phyloP scores from a whole-genome alignment of 106 monocot species.

The Cymbidium sinense region DNA sequence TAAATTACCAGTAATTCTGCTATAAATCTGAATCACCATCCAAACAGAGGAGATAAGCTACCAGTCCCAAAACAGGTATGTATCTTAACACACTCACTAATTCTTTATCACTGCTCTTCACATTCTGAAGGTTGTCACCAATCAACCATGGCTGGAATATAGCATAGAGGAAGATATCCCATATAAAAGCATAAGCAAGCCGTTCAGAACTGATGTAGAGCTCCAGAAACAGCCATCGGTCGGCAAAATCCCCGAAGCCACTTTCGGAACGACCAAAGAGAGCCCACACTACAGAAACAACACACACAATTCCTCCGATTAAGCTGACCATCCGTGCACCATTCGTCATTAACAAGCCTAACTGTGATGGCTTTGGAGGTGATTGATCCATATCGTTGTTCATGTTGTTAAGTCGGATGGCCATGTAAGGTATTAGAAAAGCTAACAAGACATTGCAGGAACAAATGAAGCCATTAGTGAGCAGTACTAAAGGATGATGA shows the following conservation, averaged over 20 bases:
- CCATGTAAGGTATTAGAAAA: slow-evolving; percentile 97
- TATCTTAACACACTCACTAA: slow-evolving; percentile 52
- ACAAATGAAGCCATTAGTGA: background rate
- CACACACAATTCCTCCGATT: slow-evolving; percentile 49
- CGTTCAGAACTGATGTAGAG: slow-evolving; percentile 66
- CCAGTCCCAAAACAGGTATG: slow-evolving; percentile 72
- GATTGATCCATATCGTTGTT: slow-evolving; percentile 12
- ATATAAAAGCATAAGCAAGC: slow-evolving; percentile 88
- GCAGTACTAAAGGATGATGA: background rate
- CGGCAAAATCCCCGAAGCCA: slow-evolving; percentile 45
- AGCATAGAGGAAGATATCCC: slow-evolving; percentile 78
- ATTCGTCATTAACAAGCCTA: slow-evolving; percentile 46
- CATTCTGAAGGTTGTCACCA: slow-evolving; percentile 69
- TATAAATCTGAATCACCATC: slow-evolving; percentile 29
- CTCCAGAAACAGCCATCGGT: slow-evolving; percentile 41
- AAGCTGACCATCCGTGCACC: slow-evolving; percentile 45
- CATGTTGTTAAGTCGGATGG: slow-evolving; percentile 66
- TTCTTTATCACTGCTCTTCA: slow-evolving; percentile 30
- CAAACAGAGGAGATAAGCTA: slow-evolving; percentile 58
- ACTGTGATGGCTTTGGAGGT: slow-evolving; percentile 22
- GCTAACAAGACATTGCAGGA: slow-evolving; percentile 20
- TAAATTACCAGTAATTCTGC: background rate
- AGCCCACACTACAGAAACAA: slow-evolving; percentile 54
- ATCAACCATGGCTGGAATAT: slow-evolving; percentile 97
- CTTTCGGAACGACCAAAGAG: slow-evolving; percentile 42